Base-by-base conservation (phyloP, 108 stramenopile species). In the Parmales sp. region DNA sequence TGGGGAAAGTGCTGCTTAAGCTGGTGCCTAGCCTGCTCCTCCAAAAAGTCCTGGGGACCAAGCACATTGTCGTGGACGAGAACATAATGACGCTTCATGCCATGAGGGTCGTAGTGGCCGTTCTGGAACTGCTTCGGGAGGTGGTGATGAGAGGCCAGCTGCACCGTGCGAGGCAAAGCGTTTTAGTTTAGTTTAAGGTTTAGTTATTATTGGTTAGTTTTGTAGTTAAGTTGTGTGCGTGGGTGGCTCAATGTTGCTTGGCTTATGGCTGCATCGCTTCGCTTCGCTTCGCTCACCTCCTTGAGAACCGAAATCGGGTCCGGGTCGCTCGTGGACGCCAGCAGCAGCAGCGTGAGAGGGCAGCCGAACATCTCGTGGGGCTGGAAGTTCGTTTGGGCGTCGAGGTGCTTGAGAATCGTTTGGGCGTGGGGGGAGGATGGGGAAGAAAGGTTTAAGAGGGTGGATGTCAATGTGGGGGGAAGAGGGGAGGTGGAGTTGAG, bases 11-110 rank as follows among this genome's bases (percentile, higher is more conserved):
- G 38, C 1, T 65, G 41, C 28, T 45, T 49, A 39, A 78, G 29
- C 20, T 2, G 37, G 64, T 70, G 65, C 22, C 38, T 60, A 1
- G 38, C 51, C 63, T 72, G 34, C 65, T 20, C 36, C 36, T 65
- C 18, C 20, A 63, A 68, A 86, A 85, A 60, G 84, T 77, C 23
- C 71, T 65, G 22, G 73, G 75, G 46, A 83, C 50, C 20, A 70
- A 67, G n/a, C 29, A 37, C 2, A 82, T 74, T 19, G 72, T 76
- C 48, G 43, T 44, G 43, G 13, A 44, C 13, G 13, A 44, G 43
- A 16, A 44, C 43, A 9, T 13, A 16, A 16, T 13, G 16, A 16
- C 43, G 43, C 16, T 44, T 44, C 43, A 44, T 16, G 16, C 16
- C 43, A 9, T 16, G 13, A 44, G 43, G 43, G 16, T 44, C 43